Percentiles rank a stretch among this genome's conserved stretches.
Evolutionary conservation across 1,284 basidiomycete genomes (phyloP).

Genomic region (Coniferiporia sulphurascens): DNA sequence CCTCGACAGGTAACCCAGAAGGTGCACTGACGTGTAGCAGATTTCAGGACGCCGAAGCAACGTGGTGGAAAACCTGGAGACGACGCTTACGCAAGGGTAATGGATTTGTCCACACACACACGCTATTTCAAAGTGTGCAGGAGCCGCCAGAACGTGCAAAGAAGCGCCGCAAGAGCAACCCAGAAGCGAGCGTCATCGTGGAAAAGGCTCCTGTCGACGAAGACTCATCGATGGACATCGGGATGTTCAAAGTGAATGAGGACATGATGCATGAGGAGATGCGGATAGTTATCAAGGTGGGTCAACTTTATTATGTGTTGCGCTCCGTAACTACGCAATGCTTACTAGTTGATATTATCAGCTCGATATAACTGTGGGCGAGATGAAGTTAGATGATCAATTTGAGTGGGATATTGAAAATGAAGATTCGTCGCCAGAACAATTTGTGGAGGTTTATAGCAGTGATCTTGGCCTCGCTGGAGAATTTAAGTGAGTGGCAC

Average conservation of each 20-base stretch:
- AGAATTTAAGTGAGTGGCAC: slow-evolving; percentile 79
- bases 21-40: slow-evolving; percentile 32
- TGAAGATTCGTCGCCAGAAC: slow-evolving; percentile 78
- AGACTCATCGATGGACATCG: slow-evolving; percentile 41
- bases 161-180: slow-evolving; percentile 33
- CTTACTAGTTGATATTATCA: slow-evolving; percentile 28
- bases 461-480: slow-evolving; percentile 87
- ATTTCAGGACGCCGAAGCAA: slow-evolving; percentile 46
- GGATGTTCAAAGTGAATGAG: slow-evolving; percentile 55
- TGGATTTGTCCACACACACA: slow-evolving; percentile 26
- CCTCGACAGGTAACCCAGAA: background rate
- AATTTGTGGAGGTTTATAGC: slow-evolving; percentile 86
- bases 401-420: slow-evolving; percentile 98
- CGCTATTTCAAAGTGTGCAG: slow-evolving; percentile 6
- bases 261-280: slow-evolving; percentile 71
- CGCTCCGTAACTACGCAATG: slow-evolving; percentile 10
- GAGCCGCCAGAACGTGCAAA: slow-evolving; percentile 23
- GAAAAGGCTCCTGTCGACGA: slow-evolving; percentile 25
- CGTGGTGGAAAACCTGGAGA: slow-evolving; percentile 74
- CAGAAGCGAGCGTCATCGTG: slow-evolving; percentile 28
- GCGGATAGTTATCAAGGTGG: slow-evolving; percentile 85
- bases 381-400: slow-evolving; percentile 92
- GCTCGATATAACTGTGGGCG: slow-evolving; percentile 95
- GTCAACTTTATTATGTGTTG: background rate
- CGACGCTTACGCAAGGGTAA: slow-evolving; percentile 41